These are phyloP conservation scores for Cucurbita moschata DNA, from an alignment of 306 rosid species.

Conservation along the genomic window DNA sequence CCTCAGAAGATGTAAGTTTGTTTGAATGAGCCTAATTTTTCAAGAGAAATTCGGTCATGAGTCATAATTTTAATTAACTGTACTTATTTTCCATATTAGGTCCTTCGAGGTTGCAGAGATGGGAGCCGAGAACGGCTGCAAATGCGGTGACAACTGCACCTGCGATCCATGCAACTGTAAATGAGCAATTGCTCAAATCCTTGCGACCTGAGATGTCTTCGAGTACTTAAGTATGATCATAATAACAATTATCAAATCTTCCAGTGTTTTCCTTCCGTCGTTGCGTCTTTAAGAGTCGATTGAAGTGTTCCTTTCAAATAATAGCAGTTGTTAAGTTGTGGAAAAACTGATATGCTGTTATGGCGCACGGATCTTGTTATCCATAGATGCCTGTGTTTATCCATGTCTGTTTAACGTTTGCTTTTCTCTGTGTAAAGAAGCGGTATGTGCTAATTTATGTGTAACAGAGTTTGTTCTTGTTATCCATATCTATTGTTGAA, in stretches of 20 bases:
- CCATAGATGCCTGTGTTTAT: background rate
- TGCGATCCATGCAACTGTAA: conserved; percentile 58
- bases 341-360: background rate
- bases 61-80: background rate
- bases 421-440: background rate
- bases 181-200: conserved; percentile 12
- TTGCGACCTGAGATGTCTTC: background rate
- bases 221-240: background rate
- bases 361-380: background rate
- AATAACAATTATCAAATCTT: background rate
- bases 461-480: background rate
- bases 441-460: background rate
- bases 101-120: conserved; percentile 31
- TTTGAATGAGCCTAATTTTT: background rate
- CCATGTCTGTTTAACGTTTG: background rate
- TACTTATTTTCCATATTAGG: background rate
- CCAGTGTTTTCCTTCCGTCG: background rate
- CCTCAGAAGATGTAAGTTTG: conserved; percentile 16
- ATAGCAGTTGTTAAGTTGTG: background rate
- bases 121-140: conserved; percentile 47
- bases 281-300: conserved; percentile 4
- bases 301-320: background rate
- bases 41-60: background rate
- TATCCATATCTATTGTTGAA: background rate
- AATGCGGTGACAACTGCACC: conserved; percentile 48